Percentiles rank a stretch among this genome's conserved stretches.
phyloP scores from a whole-genome alignment of 306 rosid species.

The Prunus dulcis region DNA sequence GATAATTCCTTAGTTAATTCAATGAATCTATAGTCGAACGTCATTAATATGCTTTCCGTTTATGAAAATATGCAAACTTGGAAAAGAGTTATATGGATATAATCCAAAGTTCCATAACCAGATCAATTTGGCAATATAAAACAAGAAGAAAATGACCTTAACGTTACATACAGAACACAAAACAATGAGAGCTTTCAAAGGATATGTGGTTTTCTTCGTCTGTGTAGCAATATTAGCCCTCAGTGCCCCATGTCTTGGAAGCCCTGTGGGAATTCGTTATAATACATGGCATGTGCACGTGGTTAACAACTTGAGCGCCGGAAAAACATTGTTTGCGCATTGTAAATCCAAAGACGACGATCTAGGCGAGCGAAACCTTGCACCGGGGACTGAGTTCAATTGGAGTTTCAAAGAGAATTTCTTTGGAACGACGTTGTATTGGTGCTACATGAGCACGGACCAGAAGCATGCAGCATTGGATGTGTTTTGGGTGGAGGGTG shows the following conservation, averaged over 20 bases:
- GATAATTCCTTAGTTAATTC: no score
- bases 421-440: slow-evolving; percentile 12
- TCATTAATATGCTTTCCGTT: no score
- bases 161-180: neutral
- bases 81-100: no score
- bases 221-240: neutral
- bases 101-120: no score
- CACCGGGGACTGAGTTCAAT: neutral
- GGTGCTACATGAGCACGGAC: slow-evolving; percentile 11
- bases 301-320: neutral
- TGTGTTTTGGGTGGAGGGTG: slow-evolving; percentile 4
- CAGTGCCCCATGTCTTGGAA: neutral
- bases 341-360: slow-evolving; percentile 24
- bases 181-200: neutral
- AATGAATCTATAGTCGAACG: no score
- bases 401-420: slow-evolving; percentile 24
- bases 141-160: neutral
- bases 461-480: neutral
- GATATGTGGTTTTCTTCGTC: neutral
- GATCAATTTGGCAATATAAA: neutral
- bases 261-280: no score
- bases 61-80: no score
- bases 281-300: neutral
- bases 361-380: slow-evolving; percentile 13
- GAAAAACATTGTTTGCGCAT: neutral